Evolutionary conservation across 805 yeast species (phyloP), one percentile per base, ranked within the genome.

Genomic region (Phaffomyces opuntiae): DNA sequence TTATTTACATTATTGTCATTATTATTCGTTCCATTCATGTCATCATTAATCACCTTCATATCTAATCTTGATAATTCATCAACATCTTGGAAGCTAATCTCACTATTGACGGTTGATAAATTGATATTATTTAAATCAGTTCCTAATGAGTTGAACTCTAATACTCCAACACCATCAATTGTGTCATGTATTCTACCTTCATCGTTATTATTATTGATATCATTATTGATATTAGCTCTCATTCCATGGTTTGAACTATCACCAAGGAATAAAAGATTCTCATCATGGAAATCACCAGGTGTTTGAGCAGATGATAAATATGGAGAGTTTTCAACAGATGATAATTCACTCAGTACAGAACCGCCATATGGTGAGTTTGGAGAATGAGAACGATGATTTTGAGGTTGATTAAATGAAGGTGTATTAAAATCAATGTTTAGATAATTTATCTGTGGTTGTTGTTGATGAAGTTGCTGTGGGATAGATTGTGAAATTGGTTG

Each of bases 271-370:
- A 48, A 17, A 3, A n/a, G 29, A 17, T 40, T 16, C 19, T 53
- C 59, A 37, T 53, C 60, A 17, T 49, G 56, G 24, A 39, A 52
- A 3, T 45, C 45, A 24, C 49, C 43, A 8, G 59, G 55, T 1
- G 58, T 47, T 17, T 49, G 44, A 1, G 55, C 52, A 3, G 50
- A 24, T 8, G 42, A 41, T 4, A 57, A 36, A 38, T 53, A 56
- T 6, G 63, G 63, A 0, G 63, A 59, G 27, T 52, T 53, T 11
- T 51, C 48, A 9, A 49, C 61, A 2, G 59, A 53, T 1, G 62
- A 57, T 1, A 53, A n/a, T 13, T 59, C 63, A 43, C 57, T 54
- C n/a, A 50, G 9, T 3, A 49, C 49, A 14, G 39, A 38, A 17
- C 44, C 44, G 7, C 36, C 39, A 36, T 38, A 42, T 8, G 48